Evolutionary conservation across 129 eudicot genomes (phyloP).

Genomic region (Rutidosis leptorrhynchoides): DNA sequence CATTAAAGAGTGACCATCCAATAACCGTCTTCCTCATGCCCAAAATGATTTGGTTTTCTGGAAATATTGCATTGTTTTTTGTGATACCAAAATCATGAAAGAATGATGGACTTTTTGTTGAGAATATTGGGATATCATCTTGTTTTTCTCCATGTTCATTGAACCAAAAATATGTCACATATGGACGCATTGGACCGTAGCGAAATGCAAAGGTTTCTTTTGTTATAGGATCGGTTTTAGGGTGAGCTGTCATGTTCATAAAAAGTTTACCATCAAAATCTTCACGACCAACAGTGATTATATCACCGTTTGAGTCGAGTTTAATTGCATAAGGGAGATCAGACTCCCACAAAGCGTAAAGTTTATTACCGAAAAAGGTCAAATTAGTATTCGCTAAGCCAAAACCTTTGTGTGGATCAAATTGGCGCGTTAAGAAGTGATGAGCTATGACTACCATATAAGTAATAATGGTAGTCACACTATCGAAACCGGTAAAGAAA

Average conservation of each 20-base stretch:
- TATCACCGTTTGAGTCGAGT: slow-evolving; percentile 10
- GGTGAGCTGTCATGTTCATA: slow-evolving; percentile 33
- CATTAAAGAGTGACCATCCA: slow-evolving; percentile 22
- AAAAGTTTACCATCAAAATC: slow-evolving; percentile 24
- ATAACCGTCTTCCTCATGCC: slow-evolving; percentile 22
- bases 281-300: slow-evolving; percentile 16
- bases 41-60: slow-evolving; percentile 38
- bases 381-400: slow-evolving; percentile 32
- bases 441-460: slow-evolving; percentile 23
- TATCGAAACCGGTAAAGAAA: slow-evolving; percentile 49
- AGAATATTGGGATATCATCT: slow-evolving; percentile 21
- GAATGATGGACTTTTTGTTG: slow-evolving; percentile 30
- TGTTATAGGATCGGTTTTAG: slow-evolving; percentile 18
- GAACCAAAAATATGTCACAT: slow-evolving; percentile 14
- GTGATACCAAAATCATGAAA: slow-evolving; percentile 43
- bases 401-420: slow-evolving; percentile 14
- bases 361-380: slow-evolving; percentile 5
- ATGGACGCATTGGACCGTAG: slow-evolving; percentile 24
- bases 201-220: slow-evolving; percentile 31
- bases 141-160: slow-evolving; percentile 18
- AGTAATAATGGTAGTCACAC: slow-evolving; percentile 20
- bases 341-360: slow-evolving; percentile 30
- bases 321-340: slow-evolving; percentile 30
- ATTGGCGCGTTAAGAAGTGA: slow-evolving; percentile 20
- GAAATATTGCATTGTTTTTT: slow-evolving; percentile 32